Evolutionary conservation across 345 rosid genomes (phyloP).

Genomic region (Lenwebbia sp.): DNA sequence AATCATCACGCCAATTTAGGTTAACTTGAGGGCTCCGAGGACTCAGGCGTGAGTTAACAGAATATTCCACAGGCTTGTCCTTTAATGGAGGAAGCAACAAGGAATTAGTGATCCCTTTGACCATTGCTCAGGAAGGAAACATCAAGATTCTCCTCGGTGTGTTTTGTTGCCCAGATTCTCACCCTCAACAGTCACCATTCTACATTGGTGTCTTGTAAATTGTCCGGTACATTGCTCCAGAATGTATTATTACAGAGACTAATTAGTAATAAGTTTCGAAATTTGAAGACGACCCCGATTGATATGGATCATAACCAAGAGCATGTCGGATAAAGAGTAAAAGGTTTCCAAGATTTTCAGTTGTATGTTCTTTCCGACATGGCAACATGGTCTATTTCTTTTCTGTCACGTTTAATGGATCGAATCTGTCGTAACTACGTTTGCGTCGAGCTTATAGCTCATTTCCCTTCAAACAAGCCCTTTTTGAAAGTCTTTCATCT

Average conservation of each 20-base stretch:
- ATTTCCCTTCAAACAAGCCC: not conserved
- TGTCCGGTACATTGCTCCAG: not conserved
- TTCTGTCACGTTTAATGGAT: not conserved
- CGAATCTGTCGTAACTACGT: not conserved
- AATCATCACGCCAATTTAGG: not conserved
- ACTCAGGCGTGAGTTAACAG: not conserved
- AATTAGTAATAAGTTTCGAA: not conserved
- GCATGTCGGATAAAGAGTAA: not conserved
- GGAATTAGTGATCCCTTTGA: not conserved
- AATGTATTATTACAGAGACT: not conserved
- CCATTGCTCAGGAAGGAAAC: not conserved
- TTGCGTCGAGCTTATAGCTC: not conserved
- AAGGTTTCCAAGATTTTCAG: not conserved
- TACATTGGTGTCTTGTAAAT: not conserved
- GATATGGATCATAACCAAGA: not conserved
- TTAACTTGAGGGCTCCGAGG: not conserved
- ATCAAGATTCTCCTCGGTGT: not conserved
- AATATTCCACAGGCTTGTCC: not conserved
- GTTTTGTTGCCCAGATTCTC: not conserved
- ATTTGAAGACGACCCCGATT: not conserved
- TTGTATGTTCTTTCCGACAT: not conserved
- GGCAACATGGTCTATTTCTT: not conserved
- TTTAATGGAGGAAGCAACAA: not conserved
- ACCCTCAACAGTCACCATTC: not conserved
- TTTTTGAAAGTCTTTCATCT: not conserved